Percentiles rank a stretch among this genome's conserved stretches.
phyloP scores from a whole-genome alignment of 1,284 basidiomycete genomes.

The Trametes versicolor region DNA sequence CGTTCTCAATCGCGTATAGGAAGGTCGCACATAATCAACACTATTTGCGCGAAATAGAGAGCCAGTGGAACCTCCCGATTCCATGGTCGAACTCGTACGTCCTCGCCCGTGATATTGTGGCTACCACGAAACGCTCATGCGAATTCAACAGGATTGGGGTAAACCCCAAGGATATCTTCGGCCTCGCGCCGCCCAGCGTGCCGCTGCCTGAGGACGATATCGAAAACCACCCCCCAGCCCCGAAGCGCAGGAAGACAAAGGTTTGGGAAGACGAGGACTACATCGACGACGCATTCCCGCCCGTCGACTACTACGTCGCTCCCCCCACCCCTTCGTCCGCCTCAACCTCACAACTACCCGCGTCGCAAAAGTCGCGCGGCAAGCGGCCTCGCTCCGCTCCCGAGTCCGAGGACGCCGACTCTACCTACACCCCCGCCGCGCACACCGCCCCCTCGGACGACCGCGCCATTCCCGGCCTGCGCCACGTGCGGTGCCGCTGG shows the following conservation, averaged over 20 bases:
- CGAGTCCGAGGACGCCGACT: not conserved
- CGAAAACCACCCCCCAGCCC: not conserved
- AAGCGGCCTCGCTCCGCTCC: not conserved
- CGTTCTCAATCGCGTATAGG: not conserved
- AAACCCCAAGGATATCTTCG: not conserved
- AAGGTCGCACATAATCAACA: not conserved
- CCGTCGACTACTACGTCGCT: not conserved
- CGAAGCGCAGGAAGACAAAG: not conserved
- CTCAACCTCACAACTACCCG: no score
- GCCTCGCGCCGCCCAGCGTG: not conserved
- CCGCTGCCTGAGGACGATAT: not conserved
- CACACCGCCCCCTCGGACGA: not conserved
- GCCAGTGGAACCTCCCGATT: not conserved
- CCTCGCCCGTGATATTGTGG: no score
- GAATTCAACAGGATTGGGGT: not conserved
- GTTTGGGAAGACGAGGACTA: not conserved
- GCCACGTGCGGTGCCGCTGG: slow-evolving; percentile 3
- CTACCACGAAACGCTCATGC: not conserved
- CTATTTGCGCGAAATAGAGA: not conserved
- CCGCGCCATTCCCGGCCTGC: not conserved
- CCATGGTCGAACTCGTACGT: slow-evolving; percentile 10
- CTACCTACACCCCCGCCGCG: no score
- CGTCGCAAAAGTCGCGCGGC: not conserved
- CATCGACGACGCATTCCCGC: not conserved
- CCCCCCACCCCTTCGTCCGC: not conserved